Evolutionary conservation across 1,284 basidiomycete genomes (phyloP), one percentile per base, ranked within the genome.

Genomic region (Trichosporon sp.): DNA sequence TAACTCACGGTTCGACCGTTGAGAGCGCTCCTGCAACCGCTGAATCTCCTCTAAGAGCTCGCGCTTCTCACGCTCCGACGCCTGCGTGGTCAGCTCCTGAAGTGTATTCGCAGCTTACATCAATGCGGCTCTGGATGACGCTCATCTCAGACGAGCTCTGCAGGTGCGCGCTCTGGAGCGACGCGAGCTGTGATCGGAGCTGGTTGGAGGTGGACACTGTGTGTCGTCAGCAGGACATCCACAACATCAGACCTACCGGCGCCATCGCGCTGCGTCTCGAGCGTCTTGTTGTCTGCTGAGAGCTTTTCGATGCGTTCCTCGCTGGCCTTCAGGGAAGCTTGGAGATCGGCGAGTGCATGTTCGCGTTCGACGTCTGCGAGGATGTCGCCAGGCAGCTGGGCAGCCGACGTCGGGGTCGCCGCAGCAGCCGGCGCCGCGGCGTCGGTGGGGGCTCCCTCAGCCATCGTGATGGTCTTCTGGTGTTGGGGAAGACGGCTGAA

Each of bases 301-400:
- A 80, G 71, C 31, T 74, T 74, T 66, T 78, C 77, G 0, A 81
- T 66, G 71, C 79, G 75, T 19, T 70, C 74, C 56, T 81, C 77
- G 19, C 83, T 76, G 40, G 76, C 73, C 51, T 74, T 74, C 11
- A 82, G 71, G 14, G 71, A 72, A 4, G 75, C 71, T 59, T 81
- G 77, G 19, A 80, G 75, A 73, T 84, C 82, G 7, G 76, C 75
- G 7, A 83, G 71, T 16, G 79, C 79, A 67, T 84, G 81, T 61
- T 84, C 81, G 11, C 78, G 76, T 74, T 85, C 84, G 16, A 83
- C 80, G 65, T 82, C 78, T 31, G 77, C 73, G n/a, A 80, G 73
- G 12, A 84, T 72, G 37, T 81, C 79, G 14, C 69, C 67, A 1
- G 73, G 68, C 32, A 71, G 71, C 16, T 43, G 38, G 69, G 68